A percentile compares a stretch with the other conserved stretches of the same genome.
Conservation (phyloP, 1,284 basidiomycete genomes). For the Kwoniella shivajii region DNA sequence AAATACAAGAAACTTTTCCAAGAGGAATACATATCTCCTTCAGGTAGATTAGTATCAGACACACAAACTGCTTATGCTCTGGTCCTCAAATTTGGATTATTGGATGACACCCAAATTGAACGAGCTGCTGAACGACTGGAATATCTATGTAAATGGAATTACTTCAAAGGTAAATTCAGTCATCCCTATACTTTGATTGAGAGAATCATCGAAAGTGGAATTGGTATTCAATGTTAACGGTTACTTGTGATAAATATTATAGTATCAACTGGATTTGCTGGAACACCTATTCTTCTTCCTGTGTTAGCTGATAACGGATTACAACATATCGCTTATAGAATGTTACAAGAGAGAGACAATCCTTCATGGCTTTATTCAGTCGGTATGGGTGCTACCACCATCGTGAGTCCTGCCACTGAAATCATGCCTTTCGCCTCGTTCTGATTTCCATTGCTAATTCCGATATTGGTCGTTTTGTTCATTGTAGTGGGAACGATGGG, state of each 20-base stretch:
- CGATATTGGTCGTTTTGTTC: background rate
- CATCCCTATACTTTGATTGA: too few species aligned
- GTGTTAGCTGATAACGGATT: constrained; percentile 30
- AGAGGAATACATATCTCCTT: constrained; percentile 32
- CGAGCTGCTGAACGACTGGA: constrained; percentile 26
- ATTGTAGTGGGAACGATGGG: constrained; percentile 46
- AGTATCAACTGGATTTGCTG: constrained; percentile 46
- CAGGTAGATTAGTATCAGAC: constrained; percentile 36
- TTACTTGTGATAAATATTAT: background rate
- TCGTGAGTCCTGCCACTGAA: constrained; percentile 19
- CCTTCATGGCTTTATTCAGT: constrained; percentile 48
- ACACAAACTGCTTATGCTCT: constrained; percentile 40
- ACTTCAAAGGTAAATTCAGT: constrained; percentile 24
- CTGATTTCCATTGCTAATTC: too few species aligned
- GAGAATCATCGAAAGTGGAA: too few species aligned
- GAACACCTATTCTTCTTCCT: constrained; percentile 43
- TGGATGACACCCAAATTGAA: constrained; percentile 15
- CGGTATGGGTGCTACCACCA: constrained; percentile 49
- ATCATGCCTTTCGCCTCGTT: background rate
- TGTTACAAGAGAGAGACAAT: constrained; percentile 46
- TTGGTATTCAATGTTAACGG: background rate
- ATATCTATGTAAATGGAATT: constrained; percentile 21
- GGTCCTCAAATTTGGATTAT: constrained; percentile 32
- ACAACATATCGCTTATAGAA: constrained; percentile 42
- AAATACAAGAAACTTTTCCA: constrained; percentile 24